Evolutionary conservation across 257 asterid species (phyloP), one percentile per base, ranked within the genome.

Genomic region (Lithospermum erythrorhizon): DNA sequence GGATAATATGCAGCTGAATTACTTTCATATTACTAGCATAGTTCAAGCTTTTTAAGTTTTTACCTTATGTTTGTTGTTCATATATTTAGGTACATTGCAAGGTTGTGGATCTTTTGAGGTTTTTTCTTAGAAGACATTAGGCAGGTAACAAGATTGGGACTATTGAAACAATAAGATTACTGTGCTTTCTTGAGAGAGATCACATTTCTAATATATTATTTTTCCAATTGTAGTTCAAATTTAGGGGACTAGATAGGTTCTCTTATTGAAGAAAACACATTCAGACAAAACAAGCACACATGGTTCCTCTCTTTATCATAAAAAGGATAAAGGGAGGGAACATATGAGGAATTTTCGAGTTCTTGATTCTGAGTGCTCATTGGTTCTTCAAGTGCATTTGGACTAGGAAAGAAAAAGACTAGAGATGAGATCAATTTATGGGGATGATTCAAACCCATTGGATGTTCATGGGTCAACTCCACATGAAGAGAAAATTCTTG

Each of bases 401-500:
- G 68, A 55, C 37, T 17, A 35, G 45, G 24, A 55, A 55, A 47
- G 0, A 52, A 64, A 58, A 53, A 21, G 41, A 53, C 7, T 27
- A 7, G 66, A 63, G 66, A 85, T 85, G 97, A 79, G 82, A 47
- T 76, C 82, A 24, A 52, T 75, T 5, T 22, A 55, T 53, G 87
- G 80, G 55, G 95, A 81, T 17, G 86, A 81, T 45, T 16, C 64
- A 58, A 48, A 56, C 48, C 85, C 74, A 5, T 63, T 54, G 72
- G 83, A 76, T 27, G 80, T 68, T 18, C 78, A 73, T n/a, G 74
- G 67, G 64, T 72, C 89, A 67, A 72, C 66, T 79, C 82, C 87
- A 64, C 78, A 78, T 19, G 95, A 78, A 69, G 96, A 91, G 90
- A 91, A 82, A 71, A 88, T 91, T 30, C 79, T 81, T 10, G 96